Base-by-base conservation (phyloP, 306 rosid species). In the Casuarina cunninghamiana region DNA sequence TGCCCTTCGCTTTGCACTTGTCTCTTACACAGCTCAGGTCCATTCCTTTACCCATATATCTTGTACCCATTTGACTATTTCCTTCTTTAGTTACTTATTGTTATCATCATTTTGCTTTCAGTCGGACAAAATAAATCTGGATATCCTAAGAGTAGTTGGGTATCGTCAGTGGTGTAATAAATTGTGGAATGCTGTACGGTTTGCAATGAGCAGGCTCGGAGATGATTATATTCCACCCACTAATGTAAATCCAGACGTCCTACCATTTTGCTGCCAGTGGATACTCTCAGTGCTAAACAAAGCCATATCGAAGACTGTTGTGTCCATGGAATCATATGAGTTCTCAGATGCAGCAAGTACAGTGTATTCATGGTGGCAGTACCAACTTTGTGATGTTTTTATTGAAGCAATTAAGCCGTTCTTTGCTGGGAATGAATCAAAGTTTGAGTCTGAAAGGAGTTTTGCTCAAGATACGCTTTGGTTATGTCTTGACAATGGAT, bases 81-180 rank as follows among this genome's bases (percentile, higher is more conserved):
- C 53, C 42, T 75, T 62, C 12, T 55, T 43, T 17, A 77, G 66
- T 53, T 57, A 6, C 17, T 61, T 13, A 75, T 13, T n/a, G 53
- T 9, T 77, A 51, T 41, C 61, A 73, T 71, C 66, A 44, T 61
- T 32, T 48, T 82, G 60, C 63, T 87, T 80, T 77, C 96, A 95
- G 97, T 93, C 99, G 41, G 99, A 95, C 84, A 95, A 87, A 91
- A 92, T 95, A 78, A 94, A 95, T 81, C 83, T 95, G 57, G 99
- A 95, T 79, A 93, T 95, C 78, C 96, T 86, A 87, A 88, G 99
- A 85, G 97, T 94, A 49, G 97, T 92, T 75, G 99, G 97, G 53
- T 95, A 95, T 83, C 94, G 97, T 38, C 97, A 91, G 48, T 95
- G 97, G 97, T 93, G 99, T 83, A 95, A 93, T 82, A 93, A 95